Conservation (phyloP, 2,329 filamentous ascomycete genomes). For the Calcarisporium arbuscula region DNA sequence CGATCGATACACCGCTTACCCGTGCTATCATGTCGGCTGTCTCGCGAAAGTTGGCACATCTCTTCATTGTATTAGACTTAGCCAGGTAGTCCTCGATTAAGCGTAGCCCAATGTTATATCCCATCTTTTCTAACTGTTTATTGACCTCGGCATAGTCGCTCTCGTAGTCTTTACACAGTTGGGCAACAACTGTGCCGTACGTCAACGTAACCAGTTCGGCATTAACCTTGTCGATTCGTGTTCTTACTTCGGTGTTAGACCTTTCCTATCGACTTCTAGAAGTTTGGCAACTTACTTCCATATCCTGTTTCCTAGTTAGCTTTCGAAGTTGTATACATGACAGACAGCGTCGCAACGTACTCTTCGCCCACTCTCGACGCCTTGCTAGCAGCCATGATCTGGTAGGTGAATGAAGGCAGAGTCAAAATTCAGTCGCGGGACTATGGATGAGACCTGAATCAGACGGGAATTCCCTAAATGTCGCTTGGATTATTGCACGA, state of each 20-base stretch:
- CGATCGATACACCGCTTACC: slow-evolving; percentile 50
- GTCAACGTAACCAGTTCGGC: slow-evolving; percentile 95
- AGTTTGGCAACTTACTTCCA: slow-evolving; percentile 71
- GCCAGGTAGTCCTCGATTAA: slow-evolving; percentile 97
- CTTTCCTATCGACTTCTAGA: slow-evolving; percentile 7
- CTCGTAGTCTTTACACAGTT: slow-evolving; percentile 94
- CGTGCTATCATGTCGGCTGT: slow-evolving; percentile 96
- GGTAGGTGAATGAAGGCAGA: too few relatives aligned
- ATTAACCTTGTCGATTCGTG: slow-evolving; percentile 94
- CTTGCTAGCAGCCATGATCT: slow-evolving; percentile 52
- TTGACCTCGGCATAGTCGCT: slow-evolving; percentile 93
- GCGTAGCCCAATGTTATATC: slow-evolving; percentile 94
- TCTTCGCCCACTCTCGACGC: slow-evolving; percentile 57
- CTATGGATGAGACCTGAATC: too few relatives aligned
- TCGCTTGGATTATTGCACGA: too few relatives aligned
- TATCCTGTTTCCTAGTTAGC: slow-evolving; percentile 53
- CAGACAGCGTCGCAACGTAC: slow-evolving; percentile 35
- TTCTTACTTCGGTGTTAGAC: slow-evolving; percentile 49
- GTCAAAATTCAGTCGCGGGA: too few relatives aligned
- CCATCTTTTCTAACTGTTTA: slow-evolving; percentile 97
- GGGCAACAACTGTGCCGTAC: slow-evolving; percentile 94
- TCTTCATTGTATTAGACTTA: slow-evolving; percentile 82
- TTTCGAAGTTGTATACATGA: not conserved
- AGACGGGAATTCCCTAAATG: too few relatives aligned
- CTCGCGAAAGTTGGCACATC: slow-evolving; percentile 88